Evolutionary conservation across 1,284 basidiomycete genomes (phyloP), one percentile per base, ranked within the genome.

Genomic region (Cutaneotrichosporon arboriforme): DNA sequence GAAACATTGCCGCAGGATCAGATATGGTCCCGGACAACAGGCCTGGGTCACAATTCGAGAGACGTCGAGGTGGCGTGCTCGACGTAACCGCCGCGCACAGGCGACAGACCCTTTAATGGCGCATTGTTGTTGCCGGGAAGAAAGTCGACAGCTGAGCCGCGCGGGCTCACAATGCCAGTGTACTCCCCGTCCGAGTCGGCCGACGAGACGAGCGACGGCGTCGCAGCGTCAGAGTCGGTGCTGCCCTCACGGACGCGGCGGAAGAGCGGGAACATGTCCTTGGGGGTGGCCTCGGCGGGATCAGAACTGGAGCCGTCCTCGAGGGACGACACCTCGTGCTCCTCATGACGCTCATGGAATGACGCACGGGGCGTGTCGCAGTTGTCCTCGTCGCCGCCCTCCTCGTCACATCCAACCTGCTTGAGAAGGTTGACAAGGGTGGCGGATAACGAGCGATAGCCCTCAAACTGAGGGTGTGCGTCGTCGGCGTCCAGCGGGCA

Each of bases 401-500:
- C 26, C 17, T 31, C 36, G 4, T 26, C 46, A 18, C 49, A 54
- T 17, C 55, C 59, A 34, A 69, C 60, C 9, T 42, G 51, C 22
- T 53, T 46, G 9, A 73, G 59, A 26, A 73, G 50, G 22, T 68
- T 59, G 26, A 55, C 63, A 3, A 73, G 52, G 0, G 65, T 69
- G 14, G 70, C 61, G 10, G 69, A 71, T 7, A 73, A 52, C 37
- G 64, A 67, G 36, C 66, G 61, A 55, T 72, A 73, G 22, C 72
- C 72, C 46, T 72, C 70, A 45, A 73, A 72, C 54, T 69, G 64
- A 21, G 67, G 68, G 21, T 67, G 64, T 26, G 52, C 56, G 22
- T 47, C 55, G 5, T 59, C 59, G 1, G 41, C 22, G n/a, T 41
- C 48, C 4, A 45, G 49, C 15, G 59, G 51, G 37, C 60, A 59